These are phyloP conservation scores for Stagonosporopsis cucurbitacearum DNA, from an alignment of 2,329 filamentous ascomycete genomes.

Conservation along the genomic window DNA sequence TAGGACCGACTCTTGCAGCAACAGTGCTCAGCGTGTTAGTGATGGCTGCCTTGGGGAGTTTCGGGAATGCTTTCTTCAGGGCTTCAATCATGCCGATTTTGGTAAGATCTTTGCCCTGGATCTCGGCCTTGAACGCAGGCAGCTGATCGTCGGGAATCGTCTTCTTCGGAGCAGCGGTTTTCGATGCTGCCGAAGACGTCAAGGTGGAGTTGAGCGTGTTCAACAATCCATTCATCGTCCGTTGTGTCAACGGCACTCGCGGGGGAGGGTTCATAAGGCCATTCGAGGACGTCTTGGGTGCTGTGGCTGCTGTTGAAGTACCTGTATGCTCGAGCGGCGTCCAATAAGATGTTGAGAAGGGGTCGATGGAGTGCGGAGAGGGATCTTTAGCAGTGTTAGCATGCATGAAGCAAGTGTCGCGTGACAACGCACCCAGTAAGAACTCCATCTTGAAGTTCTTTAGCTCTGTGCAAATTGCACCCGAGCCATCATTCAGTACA, in stretches of 20 bases:
- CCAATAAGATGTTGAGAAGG: constrained; percentile 87
- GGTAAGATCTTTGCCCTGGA: constrained; percentile 74
- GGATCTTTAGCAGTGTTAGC: constrained; percentile 46
- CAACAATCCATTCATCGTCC: constrained; percentile 44
- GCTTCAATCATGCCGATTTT: constrained; percentile 78
- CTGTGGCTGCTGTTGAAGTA: constrained; percentile 10
- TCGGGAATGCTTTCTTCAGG: constrained; percentile 76
- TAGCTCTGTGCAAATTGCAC: constrained; percentile 57
- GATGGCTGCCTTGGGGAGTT: constrained; percentile 72
- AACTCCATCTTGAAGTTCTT: constrained; percentile 75
- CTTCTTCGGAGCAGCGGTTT: constrained; percentile 50
- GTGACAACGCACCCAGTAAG: constrained; percentile 65
- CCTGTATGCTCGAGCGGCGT: constrained; percentile 37
- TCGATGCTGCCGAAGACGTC: constrained; percentile 30
- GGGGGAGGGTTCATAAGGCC: constrained; percentile 51
- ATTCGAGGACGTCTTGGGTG: constrained; percentile 24
- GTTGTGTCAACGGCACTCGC: constrained; percentile 51
- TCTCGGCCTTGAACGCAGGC: constrained; percentile 70
- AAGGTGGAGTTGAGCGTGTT: constrained; percentile 38
- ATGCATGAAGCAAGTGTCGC: neutral
- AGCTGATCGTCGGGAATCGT: constrained; percentile 66
- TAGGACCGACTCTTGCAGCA: constrained; percentile 68
- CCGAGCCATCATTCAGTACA: constrained; percentile 55
- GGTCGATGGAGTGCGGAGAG: constrained; percentile 72
- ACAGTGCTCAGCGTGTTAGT: constrained; percentile 72